phyloP scores from a whole-genome alignment of 2,329 filamentous ascomycete genomes.

The Dichotomopilus funicola region DNA sequence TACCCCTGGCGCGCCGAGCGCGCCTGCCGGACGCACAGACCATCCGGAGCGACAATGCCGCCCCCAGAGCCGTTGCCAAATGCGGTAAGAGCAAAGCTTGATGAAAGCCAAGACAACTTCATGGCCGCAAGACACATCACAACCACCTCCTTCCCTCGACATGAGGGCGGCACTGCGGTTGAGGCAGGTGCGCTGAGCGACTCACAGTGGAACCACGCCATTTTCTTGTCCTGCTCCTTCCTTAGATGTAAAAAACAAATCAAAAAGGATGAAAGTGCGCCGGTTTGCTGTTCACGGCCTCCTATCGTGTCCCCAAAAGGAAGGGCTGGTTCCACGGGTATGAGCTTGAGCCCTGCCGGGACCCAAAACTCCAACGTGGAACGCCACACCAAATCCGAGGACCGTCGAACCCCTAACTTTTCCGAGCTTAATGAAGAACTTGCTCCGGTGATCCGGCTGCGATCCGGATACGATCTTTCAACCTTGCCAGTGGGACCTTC shows the following conservation, averaged over 20 bases:
- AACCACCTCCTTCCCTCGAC: not conserved
- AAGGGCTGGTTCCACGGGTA: no score
- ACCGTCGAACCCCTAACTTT: no score
- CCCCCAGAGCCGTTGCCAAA: constrained; percentile 3
- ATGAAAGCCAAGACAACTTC: not conserved
- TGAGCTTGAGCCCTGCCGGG: no score
- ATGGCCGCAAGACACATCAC: not conserved
- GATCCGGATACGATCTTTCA: not conserved
- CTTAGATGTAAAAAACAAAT: no score
- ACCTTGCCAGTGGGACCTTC: not conserved
- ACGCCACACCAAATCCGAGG: no score
- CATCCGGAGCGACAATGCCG: not conserved
- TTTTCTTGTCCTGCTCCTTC: no score
- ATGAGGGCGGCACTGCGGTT: not conserved
- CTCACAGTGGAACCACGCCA: not conserved
- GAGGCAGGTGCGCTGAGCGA: not conserved
- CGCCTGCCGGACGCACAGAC: not conserved
- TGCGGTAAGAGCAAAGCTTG: constrained; percentile 10
- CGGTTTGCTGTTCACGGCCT: no score
- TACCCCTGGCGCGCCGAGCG: constrained; percentile 4
- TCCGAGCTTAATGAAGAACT: no score
- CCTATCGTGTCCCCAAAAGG: no score
- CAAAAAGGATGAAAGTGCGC: no score
- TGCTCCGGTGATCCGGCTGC: not conserved
- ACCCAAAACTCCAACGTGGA: no score